Base-by-base conservation (phyloP, 208 protist genomes). In the Acanthamoeba lenticulata region DNA sequence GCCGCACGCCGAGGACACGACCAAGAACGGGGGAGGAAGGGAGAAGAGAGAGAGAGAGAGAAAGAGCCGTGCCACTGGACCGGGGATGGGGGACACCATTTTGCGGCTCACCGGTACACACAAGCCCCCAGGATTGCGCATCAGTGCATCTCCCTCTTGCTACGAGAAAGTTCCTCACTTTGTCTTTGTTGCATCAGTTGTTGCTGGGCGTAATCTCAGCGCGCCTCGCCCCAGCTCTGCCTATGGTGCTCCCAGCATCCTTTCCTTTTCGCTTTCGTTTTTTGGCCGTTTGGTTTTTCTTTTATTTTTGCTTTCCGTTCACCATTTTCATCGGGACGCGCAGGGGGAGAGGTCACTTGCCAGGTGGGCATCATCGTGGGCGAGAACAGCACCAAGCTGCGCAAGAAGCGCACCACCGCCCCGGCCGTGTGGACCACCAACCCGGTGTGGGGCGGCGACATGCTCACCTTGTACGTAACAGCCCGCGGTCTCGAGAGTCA, bases 391-490 rank as follows among this genome's bases (percentile, higher is more conserved):
- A 42, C 19, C 3, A 85, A 85, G 74, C 13, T 85, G 24, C 3
- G 19, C 21, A 85, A 85, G 74, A 85, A 85, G 74, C 74, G 74
- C 74, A 40, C 74, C 44, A 85, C 74, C 0, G 9, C 74, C 11
- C 15, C 74, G 21, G 24, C 74, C 3, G 42, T 5, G 36, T 85
- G 74, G 74, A 36, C 29, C 4, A n/a, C 40, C 44, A 85, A 85
- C 44, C 74, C 74, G 11, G 74, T 85, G 42, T 85, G 74, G 74
- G 44, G 74, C 38, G 44, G 74, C 27, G 74, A 85, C 19, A 85
- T 85, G 74, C 44, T 85, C 74, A 85, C 74, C 27, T 85, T 85
- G 74, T 85, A 38, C 74, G 42, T n/a, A n/a, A n/a, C n/a, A n/a
- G n/a, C n/a, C n/a, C n/a, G n/a, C n/a, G n/a, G n/a, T n/a, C n/a